Conservation (phyloP, 176 grass and related monocot species). For the Dendrocalamus sinicus region DNA sequence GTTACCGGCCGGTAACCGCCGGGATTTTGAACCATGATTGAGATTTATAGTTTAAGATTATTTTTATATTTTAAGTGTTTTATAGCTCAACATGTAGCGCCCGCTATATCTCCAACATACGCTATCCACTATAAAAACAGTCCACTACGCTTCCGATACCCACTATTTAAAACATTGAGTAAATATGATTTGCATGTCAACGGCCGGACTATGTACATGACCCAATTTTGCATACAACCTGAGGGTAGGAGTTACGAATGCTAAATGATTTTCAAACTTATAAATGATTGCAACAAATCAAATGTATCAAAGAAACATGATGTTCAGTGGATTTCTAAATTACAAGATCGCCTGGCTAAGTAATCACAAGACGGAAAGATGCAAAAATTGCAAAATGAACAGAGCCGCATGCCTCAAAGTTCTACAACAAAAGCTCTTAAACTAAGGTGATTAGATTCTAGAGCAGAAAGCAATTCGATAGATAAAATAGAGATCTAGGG, state of each 20-base stretch:
- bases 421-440: neutral
- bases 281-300: constrained; percentile 10
- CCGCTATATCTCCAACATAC: too few relatives aligned
- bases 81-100: too few relatives aligned
- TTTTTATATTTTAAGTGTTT: too few relatives aligned
- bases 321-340: neutral
- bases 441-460: neutral
- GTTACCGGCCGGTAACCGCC: too few relatives aligned
- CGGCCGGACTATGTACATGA: neutral
- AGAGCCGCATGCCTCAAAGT: neutral
- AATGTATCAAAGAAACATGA: neutral
- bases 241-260: neutral
- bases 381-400: neutral
- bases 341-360: neutral
- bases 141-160: too few relatives aligned
- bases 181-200: neutral
- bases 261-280: neutral
- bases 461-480: neutral
- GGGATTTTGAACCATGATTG: too few relatives aligned
- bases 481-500: neutral
- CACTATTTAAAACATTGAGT: too few relatives aligned
- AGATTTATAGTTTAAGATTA: too few relatives aligned
- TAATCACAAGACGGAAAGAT: neutral
- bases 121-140: too few relatives aligned
- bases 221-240: neutral